Evolutionary conservation across 1,139 yeast genomes (phyloP), one percentile per base, ranked within the genome.

Genomic region (Taphrina flavorubra): DNA sequence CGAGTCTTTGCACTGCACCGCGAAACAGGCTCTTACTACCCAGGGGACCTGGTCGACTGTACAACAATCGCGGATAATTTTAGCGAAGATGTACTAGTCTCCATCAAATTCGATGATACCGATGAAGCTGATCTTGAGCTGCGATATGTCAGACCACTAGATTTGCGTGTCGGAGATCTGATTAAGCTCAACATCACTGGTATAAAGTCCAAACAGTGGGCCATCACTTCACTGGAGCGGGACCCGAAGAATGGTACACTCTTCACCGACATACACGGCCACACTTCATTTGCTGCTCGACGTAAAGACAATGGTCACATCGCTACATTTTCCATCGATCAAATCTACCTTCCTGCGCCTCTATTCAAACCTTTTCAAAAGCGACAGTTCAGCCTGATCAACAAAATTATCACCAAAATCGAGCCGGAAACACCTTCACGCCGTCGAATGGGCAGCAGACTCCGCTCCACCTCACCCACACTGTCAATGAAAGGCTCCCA

Each of bases 1-100:
- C 53, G 67, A 13, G 67, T 63, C 20, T 37, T 63, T 20, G 67
- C 67, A 2, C 44, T 44, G n/a, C 61, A 63, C 44, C 55, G 46
- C 14, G 61, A 16, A 10, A 44, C 67, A 6, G 46, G 46, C 13
- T 63, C 56, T 11, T 63, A 57, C 46, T 55, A 53, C 18, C 67
- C 67, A 6, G 67, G 61, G 14, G 51, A 47, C n/a, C 13, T 63
- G 60, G 34, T 55, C 40, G 62, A 46, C 14, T 20, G 39, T 20
- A 16, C 47, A n/a, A 31, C 36, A 8, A 8, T 51, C 6, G 14
- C 31, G 1, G 53, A 49, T 11, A 18, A 25, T 6, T 49, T 49
- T n/a, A 6, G 20, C 10, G 65, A 60, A 7, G 61, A 40, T 31
- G 13, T 14, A 16, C n/a, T 46, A 13, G 67, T 55, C 16, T 40